phyloP scores from a whole-genome alignment of 1,284 basidiomycete genomes.

The Cryptococcus sp. region DNA sequence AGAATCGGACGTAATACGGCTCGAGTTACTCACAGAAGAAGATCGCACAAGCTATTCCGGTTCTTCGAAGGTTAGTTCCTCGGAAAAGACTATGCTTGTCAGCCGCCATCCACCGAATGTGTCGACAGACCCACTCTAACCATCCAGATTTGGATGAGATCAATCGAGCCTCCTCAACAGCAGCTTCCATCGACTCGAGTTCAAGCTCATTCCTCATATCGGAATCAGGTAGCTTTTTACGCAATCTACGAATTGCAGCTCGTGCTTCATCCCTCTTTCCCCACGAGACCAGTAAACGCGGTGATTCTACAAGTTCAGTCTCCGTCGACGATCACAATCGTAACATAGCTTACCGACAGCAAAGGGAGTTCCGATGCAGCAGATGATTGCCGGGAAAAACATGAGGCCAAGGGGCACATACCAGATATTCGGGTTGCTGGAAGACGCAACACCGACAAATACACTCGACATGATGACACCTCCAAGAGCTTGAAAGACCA shows the following conservation, averaged over 20 bases:
- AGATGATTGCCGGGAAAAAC: slow-evolving; percentile 18
- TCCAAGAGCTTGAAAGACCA: slow-evolving; percentile 7
- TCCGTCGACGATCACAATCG: background rate
- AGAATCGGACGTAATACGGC: too few relatives aligned
- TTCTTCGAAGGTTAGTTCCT: slow-evolving; percentile 13
- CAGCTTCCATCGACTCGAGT: slow-evolving; percentile 18
- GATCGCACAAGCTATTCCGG: slow-evolving; percentile 1
- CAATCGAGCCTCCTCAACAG: slow-evolving; percentile 9
- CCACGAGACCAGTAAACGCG: slow-evolving; percentile 19
- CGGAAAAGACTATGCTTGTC: slow-evolving; percentile 20
- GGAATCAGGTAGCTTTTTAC: slow-evolving; percentile 10
- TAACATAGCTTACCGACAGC: slow-evolving; percentile 1
- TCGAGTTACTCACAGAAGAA: background rate
- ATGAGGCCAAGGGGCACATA: slow-evolving; percentile 17
- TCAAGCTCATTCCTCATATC: slow-evolving; percentile 14
- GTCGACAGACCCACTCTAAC: background rate
- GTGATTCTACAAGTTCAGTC: slow-evolving; percentile 13
- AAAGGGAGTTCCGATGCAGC: slow-evolving; percentile 13
- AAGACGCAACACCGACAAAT: slow-evolving; percentile 3
- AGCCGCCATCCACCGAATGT: slow-evolving; percentile 1
- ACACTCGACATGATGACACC: slow-evolving; percentile 8
- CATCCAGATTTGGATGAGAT: background rate
- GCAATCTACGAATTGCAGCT: slow-evolving; percentile 12
- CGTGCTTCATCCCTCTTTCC: slow-evolving; percentile 13
- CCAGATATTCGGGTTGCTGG: slow-evolving; percentile 2